phyloP scores from a whole-genome alignment of 1,139 yeast genomes.

The Debaryomycetaceae sp. region DNA sequence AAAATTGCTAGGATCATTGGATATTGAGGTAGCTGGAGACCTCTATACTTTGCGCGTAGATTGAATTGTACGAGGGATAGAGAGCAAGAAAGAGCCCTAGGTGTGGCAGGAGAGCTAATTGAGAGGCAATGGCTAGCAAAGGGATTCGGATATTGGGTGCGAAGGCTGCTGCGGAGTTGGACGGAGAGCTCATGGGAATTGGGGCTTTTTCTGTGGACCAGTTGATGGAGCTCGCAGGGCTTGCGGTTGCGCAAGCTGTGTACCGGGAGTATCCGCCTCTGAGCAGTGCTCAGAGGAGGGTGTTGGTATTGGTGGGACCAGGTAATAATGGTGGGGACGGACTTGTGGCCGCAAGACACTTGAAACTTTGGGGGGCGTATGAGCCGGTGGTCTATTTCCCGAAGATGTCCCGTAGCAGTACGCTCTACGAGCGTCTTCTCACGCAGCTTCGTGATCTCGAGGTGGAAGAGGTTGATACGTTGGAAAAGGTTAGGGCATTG shows the following conservation, averaged over 20 bases:
- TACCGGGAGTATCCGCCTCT: slow-evolving; percentile 54
- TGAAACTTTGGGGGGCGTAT: slow-evolving; percentile 71
- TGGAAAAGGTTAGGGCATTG: slow-evolving; percentile 33
- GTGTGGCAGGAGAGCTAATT: neutral
- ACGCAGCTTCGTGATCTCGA: slow-evolving; percentile 60
- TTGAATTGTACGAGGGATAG: neutral
- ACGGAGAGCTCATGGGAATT: slow-evolving; percentile 81
- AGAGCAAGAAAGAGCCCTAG: neutral
- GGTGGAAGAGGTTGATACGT: slow-evolving; percentile 40
- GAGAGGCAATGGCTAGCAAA: slow-evolving; percentile 3
- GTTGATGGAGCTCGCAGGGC: slow-evolving; percentile 94
- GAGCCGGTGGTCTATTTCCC: slow-evolving; percentile 71
- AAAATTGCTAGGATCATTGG: too few relatives aligned
- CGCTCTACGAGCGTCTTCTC: slow-evolving; percentile 43
- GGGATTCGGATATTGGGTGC: slow-evolving; percentile 49
- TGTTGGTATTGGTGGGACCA: slow-evolving; percentile 83
- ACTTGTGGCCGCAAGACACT: slow-evolving; percentile 88
- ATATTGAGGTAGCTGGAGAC: too few relatives aligned
- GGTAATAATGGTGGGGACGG: slow-evolving; percentile 99
- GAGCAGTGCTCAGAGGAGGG: slow-evolving; percentile 23
- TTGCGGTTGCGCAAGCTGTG: slow-evolving; percentile 88
- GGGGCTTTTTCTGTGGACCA: slow-evolving; percentile 88
- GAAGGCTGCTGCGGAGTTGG: slow-evolving; percentile 73
- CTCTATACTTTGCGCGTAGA: too few relatives aligned
- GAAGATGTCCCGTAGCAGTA: slow-evolving; percentile 45